Evolutionary conservation across 768 basidiomycete genomes (phyloP), one percentile per base, ranked within the genome.

Genomic region (Tephrocybe sp.): DNA sequence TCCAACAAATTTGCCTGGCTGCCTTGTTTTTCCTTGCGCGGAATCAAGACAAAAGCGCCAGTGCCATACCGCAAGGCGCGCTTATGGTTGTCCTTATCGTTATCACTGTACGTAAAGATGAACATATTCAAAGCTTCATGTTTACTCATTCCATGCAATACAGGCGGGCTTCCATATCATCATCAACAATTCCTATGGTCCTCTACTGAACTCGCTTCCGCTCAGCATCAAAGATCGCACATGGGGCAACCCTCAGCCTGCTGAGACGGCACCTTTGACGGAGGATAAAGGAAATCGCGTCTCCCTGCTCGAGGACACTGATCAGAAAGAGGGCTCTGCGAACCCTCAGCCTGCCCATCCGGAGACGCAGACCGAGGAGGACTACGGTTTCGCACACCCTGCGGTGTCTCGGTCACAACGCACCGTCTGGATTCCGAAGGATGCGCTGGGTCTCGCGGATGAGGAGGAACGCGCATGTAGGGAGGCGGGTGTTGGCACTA

Each of bases 301-400:
- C 16, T 37, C 35, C 28, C 35, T 47, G 1, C 11, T 26, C 3
- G 49, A 37, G 27, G 5, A 37, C 18, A 16, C 12, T n/a, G 32
- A 50, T 7, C 11, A 43, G 34, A 12, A 41, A 39, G 38, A 52
- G 47, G 54, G 54, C 15, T 42, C 53, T 9, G 58, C 53, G 25
- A 37, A n/a, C 18, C 39, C 39, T 12, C 47, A 13, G 32, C 31
- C 26, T 2, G 18, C 11, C 6, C 32, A 19, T n/a, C n/a, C n/a
- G n/a, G n/a, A n/a, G 4, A 6, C 35, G 5, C 39, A 48, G 25
- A 40, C 54, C 13, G 58, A 73, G 38, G 71, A 72, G 4, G 68
- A 80, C 42, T 83, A 84, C 60, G 86, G 87, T 11, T 98, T 96
- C 70, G 84, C 88, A 38, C 96, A 96, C 59, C 96, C 96, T 13